Evolutionary conservation across 805 yeast species (phyloP).

Genomic region (Zygoascus ofunaensis): DNA sequence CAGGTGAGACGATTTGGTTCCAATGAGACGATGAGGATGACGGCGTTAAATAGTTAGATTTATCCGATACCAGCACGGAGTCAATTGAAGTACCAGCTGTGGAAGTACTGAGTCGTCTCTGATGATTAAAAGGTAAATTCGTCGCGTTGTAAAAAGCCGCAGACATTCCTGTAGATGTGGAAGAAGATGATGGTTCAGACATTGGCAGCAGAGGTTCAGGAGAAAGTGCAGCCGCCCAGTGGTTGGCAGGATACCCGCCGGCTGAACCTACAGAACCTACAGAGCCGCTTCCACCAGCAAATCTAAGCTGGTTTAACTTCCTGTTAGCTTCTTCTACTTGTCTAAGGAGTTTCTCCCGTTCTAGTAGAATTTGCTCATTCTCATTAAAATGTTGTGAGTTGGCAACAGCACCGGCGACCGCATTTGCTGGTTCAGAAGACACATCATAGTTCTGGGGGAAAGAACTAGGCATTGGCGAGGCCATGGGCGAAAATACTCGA

Average conservation of each 20-base stretch:
- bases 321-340: constrained; percentile 5
- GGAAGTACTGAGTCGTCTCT: not conserved
- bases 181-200: no score
- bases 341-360: constrained; percentile 5
- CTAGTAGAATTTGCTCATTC: no score
- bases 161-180: not conserved
- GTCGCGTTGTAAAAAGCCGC: not conserved
- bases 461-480: not conserved
- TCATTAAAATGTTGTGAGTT: not conserved
- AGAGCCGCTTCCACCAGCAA: no score
- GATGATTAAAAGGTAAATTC: not conserved
- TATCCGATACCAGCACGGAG: no score
- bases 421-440: not conserved
- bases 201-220: no score
- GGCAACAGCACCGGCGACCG: not conserved
- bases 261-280: no score
- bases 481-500: not conserved
- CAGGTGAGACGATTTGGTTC: no score
- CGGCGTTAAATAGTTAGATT: no score
- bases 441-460: no score
- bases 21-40: no score
- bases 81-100: not conserved
- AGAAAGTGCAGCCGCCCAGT: no score
- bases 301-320: constrained; percentile 1
- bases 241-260: no score